Evolutionary conservation across 352 stramenopile genomes (phyloP).

Genomic region (Globisporangium radiosum): DNA sequence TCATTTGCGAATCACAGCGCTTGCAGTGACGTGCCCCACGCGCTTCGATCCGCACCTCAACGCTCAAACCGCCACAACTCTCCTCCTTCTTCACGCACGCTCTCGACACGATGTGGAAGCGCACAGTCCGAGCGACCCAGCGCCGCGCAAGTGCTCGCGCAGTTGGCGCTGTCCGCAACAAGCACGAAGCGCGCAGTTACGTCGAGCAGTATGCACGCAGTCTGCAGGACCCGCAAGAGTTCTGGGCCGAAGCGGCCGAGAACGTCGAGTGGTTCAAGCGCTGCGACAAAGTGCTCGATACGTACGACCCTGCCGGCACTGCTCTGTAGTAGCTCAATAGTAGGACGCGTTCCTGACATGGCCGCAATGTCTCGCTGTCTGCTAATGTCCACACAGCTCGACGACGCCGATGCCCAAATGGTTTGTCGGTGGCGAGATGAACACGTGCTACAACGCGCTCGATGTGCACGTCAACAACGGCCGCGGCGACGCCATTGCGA

Average conservation of each 20-base stretch:
- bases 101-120: slow-evolving; percentile 5
- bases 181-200: slow-evolving; percentile 22
- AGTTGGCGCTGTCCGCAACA: background rate
- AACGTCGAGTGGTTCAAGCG: slow-evolving; percentile 30
- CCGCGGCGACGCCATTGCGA: slow-evolving; percentile 40
- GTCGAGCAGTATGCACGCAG: slow-evolving; percentile 24
- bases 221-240: slow-evolving; percentile 19
- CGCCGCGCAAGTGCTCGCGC: background rate
- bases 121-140: background rate
- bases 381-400: slow-evolving; percentile 13
- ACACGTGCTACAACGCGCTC: slow-evolving; percentile 63
- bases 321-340: background rate
- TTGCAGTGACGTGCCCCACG: background rate
- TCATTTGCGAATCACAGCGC: slow-evolving; percentile 7
- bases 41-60: no score
- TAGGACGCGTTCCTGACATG: background rate
- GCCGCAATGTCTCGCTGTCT: background rate
- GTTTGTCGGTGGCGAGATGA: slow-evolving; percentile 59
- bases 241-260: slow-evolving; percentile 25
- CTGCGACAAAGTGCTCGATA: slow-evolving; percentile 21
- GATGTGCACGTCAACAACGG: slow-evolving; percentile 52
- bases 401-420: slow-evolving; percentile 26
- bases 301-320: slow-evolving; percentile 6
- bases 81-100: no score
- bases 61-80: background rate